A percentile compares a stretch with the other conserved stretches of the same genome.
Conservation (phyloP, 2,329 filamentous ascomycete genomes). For the Colletotrichum musae region DNA sequence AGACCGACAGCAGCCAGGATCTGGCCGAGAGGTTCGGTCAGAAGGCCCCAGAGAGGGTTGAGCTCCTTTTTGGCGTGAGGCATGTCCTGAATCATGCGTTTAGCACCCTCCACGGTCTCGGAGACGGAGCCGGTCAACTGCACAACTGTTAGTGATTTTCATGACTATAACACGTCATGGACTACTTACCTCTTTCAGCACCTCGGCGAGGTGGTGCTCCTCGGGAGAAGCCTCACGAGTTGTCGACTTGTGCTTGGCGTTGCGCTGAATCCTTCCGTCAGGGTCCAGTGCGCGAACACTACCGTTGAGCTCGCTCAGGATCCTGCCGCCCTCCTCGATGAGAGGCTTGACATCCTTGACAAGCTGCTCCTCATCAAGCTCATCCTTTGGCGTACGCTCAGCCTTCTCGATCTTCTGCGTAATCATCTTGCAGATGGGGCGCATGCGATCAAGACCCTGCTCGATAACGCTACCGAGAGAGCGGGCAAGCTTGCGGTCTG, state of each 20-base stretch:
- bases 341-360: slow-evolving; percentile 89
- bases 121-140: slow-evolving; percentile 84
- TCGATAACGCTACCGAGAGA: slow-evolving; percentile 82
- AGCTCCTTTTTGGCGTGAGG: slow-evolving; percentile 95
- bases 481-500: slow-evolving; percentile 82
- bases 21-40: slow-evolving; percentile 90
- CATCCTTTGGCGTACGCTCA: slow-evolving; percentile 85
- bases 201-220: slow-evolving; percentile 87
- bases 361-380: slow-evolving; percentile 90
- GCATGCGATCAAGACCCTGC: slow-evolving; percentile 86
- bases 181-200: slow-evolving; percentile 78
- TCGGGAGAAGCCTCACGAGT: slow-evolving; percentile 84
- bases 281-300: slow-evolving; percentile 90
- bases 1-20: slow-evolving; percentile 92
- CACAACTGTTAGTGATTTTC: slow-evolving; percentile 15
- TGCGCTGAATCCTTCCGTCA: slow-evolving; percentile 86
- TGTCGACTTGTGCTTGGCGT: slow-evolving; percentile 86
- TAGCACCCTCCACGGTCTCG: slow-evolving; percentile 87
- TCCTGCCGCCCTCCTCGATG: slow-evolving; percentile 87
- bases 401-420: slow-evolving; percentile 86
- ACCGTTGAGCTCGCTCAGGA: slow-evolving; percentile 89
- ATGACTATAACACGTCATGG: not conserved
- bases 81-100: slow-evolving; percentile 92
- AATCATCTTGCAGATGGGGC: slow-evolving; percentile 89
- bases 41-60: slow-evolving; percentile 88